These are phyloP conservation scores for Candida chilensis DNA, from an alignment of 805 yeast genomes.

Conservation along the genomic window DNA sequence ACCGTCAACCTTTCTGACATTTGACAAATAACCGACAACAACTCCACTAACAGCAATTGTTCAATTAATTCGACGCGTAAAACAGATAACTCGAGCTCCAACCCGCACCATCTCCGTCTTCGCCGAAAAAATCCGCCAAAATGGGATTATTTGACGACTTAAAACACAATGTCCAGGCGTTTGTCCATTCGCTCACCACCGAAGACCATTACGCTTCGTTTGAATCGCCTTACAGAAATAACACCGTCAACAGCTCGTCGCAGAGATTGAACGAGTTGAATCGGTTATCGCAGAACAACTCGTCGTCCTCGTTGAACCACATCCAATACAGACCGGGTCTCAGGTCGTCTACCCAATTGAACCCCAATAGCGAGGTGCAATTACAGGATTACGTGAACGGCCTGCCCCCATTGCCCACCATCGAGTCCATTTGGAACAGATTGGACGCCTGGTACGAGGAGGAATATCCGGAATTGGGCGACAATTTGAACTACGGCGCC, in stretches of 20 bases:
- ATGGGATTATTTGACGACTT: constrained; percentile 29
- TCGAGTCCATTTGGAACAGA: constrained; percentile 33
- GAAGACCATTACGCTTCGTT: constrained; percentile 39
- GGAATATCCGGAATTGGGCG: constrained; percentile 36
- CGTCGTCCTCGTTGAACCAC: constrained; percentile 11
- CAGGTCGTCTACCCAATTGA: constrained; percentile 21
- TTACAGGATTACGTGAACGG: constrained; percentile 21
- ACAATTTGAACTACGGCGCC: constrained; percentile 30
- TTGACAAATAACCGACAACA: too few species aligned
- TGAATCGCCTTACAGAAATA: constrained; percentile 21
- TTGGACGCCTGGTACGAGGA: constrained; percentile 32
- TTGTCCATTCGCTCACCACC: constrained; percentile 33
- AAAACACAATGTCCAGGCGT: constrained; percentile 14
- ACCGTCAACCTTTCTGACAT: too few species aligned
- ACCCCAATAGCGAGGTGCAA: constrained; percentile 19
- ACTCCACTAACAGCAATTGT: too few species aligned
- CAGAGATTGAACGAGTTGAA: constrained; percentile 22
- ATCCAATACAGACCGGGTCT: constrained; percentile 32
- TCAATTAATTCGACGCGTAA: too few species aligned
- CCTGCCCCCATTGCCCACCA: constrained; percentile 27
- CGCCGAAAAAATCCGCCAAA: too few species aligned
- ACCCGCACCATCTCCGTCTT: too few species aligned
- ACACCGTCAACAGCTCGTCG: constrained; percentile 7
- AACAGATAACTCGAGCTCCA: too few species aligned
- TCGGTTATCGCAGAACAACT: constrained; percentile 13